Evolutionary conservation across 257 asterid genomes (phyloP), one percentile per base, ranked within the genome.

Genomic region (Eucommia ulmoides): DNA sequence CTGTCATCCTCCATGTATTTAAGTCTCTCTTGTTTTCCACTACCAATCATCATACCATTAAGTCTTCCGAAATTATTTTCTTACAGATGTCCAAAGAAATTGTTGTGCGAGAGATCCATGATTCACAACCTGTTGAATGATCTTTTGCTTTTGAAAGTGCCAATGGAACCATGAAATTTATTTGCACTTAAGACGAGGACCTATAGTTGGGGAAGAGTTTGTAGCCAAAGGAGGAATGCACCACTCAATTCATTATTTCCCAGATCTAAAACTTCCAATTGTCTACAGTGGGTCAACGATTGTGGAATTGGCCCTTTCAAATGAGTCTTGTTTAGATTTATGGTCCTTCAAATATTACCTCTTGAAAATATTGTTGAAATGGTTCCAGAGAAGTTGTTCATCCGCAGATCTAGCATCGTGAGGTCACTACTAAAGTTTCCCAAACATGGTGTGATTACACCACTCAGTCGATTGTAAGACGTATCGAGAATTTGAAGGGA

Each of bases 141-240:
- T 2, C n/a, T 44, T 16, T 35, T 16, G 20, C 2, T 15, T 1
- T 8, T 1, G 5, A 45, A 20, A 23, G 50, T 22, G 7, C 38
- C 9, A 1, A 59, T 44, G 9, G 62, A 11, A 8, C 71, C 66
- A 12, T 54, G 2, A 4, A 59, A 49, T 7, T 15, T 19, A 33
- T 65, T 65, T 17, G 24, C 38, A 19, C 24, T 22, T 26, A 59
- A 33, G 1, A 45, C 26, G 8, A 59, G 50, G 22, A 54, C 50
- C 6, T 58, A 42, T 1, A 65, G 45, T 10, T 16, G 14, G 7
- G 58, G 25, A 0, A 53, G 38, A 12, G 16, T 22, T 18, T 24
- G 50, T 19, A 53, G 48, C 65, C 65, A 65, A 8, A 4, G 1
- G 1, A 65, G 70, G 15, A 65, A 65, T 16, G 61, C 7, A 3